Conservation (phyloP, 1,284 basidiomycete species). For the Grifola frondosa region DNA sequence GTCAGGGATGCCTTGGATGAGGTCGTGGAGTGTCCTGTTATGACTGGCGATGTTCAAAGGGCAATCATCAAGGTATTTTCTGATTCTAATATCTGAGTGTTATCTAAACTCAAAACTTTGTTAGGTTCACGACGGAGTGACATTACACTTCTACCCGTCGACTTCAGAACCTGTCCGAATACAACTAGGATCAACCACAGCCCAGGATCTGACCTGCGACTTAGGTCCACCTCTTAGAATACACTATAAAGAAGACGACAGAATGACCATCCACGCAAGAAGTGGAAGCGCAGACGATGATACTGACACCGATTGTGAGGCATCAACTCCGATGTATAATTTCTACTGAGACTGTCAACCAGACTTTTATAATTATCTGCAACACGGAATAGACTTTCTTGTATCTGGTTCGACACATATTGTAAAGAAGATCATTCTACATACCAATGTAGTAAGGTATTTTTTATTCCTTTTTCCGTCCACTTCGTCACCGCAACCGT, state of each 20-base stretch:
- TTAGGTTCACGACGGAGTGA: constrained; percentile 70
- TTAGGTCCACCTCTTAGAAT: constrained; percentile 76
- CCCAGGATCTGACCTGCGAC: constrained; percentile 78
- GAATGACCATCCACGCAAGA: constrained; percentile 77
- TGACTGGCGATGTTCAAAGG: constrained; percentile 69
- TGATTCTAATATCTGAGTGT: neutral
- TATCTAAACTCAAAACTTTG: constrained; percentile 2
- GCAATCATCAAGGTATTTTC: constrained; percentile 61
- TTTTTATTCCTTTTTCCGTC: neutral
- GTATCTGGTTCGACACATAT: constrained; percentile 68
- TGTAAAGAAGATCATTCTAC: constrained; percentile 83
- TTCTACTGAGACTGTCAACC: neutral
- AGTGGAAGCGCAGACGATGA: constrained; percentile 40
- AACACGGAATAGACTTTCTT: constrained; percentile 83
- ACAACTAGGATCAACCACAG: constrained; percentile 75
- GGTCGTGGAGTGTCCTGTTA: constrained; percentile 56
- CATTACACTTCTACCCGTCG: constrained; percentile 63
- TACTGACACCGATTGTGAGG: constrained; percentile 33
- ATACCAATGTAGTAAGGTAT: constrained; percentile 79
- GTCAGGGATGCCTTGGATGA: constrained; percentile 68
- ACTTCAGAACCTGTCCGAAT: constrained; percentile 55
- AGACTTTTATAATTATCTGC: constrained; percentile 94
- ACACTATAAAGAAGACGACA: constrained; percentile 85
- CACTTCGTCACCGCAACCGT: constrained; percentile 1
- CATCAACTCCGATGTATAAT: neutral